Conservation (phyloP, 2,329 filamentous ascomycete genomes). For the Basipetospora chlamydospora region DNA sequence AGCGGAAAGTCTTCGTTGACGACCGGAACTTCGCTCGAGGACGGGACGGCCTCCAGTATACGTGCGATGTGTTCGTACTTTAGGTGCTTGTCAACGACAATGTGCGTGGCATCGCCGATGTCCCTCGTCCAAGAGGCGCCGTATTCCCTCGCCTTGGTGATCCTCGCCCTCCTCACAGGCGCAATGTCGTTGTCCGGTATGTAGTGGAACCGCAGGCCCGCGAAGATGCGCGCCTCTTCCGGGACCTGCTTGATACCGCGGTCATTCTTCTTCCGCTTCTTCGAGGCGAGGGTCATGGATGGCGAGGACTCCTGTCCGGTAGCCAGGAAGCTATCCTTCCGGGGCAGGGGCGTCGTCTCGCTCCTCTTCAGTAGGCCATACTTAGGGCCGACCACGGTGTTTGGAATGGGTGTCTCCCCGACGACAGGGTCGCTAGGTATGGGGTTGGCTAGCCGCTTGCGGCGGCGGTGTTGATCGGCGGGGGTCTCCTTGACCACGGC, state of each 20-base stretch:
- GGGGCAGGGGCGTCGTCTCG: constrained; percentile 17
- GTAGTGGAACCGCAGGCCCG: constrained; percentile 53
- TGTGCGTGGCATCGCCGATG: constrained; percentile 52
- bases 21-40: constrained; percentile 24
- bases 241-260: constrained; percentile 28
- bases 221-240: constrained; percentile 43
- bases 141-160: constrained; percentile 58
- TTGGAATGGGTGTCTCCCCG: constrained; percentile 16
- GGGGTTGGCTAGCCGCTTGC: constrained; percentile 4
- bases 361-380: constrained; percentile 11
- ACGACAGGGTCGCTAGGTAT: constrained; percentile 12
- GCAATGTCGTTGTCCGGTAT: constrained; percentile 68
- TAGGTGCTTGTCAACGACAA: constrained; percentile 61
- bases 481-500: constrained; percentile 5
- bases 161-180: constrained; percentile 51
- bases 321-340: constrained; percentile 7
- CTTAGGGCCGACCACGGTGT: not conserved
- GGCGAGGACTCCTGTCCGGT: not conserved
- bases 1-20: constrained; percentile 56
- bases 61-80: constrained; percentile 47
- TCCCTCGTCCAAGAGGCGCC: constrained; percentile 58
- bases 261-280: constrained; percentile 12
- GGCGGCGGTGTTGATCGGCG: constrained; percentile 4
- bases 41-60: constrained; percentile 16
- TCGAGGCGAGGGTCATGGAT: constrained; percentile 6